Evolutionary conservation across 495 filamentous ascomycete genomes (phyloP).

Genomic region (Hypoxylon perforatum): DNA sequence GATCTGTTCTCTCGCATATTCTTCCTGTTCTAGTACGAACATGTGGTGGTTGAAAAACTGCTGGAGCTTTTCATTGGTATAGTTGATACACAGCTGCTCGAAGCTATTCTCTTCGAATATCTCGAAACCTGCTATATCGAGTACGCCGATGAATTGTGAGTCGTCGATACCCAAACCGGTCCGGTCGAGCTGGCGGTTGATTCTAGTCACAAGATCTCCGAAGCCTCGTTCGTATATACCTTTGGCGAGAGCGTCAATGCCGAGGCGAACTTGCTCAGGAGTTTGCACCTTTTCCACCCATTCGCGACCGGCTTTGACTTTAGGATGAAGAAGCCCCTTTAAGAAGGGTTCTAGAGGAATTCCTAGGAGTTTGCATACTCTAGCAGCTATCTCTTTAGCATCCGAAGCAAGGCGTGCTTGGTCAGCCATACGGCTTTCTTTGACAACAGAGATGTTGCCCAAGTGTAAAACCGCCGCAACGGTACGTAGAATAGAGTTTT

Average conservation of each 20-base stretch:
- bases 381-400: conserved; percentile 74
- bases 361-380: conserved; percentile 84
- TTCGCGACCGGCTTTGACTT: conserved; percentile 93
- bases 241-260: conserved; percentile 92
- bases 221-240: conserved; percentile 98
- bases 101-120: conserved; percentile 99
- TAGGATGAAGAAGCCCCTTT: conserved; percentile 88
- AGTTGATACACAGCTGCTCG: conserved; percentile 99
- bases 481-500: conserved; percentile 82
- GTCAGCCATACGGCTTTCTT: conserved; percentile 89
- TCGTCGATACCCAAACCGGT: conserved; percentile 83
- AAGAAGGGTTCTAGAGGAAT: conserved; percentile 86
- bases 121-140: conserved; percentile 99
- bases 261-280: conserved; percentile 91
- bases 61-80: conserved; percentile 99
- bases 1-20: conserved; percentile 97
- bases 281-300: conserved; percentile 99
- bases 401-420: conserved; percentile 85
- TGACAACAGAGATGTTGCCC: conserved; percentile 88
- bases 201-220: conserved; percentile 88
- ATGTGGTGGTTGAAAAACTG: conserved; percentile 99
- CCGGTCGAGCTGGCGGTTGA: conserved; percentile 91
- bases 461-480: conserved; percentile 93
- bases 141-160: conserved; percentile 93
- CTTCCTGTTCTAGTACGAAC: conserved; percentile 99